These are phyloP conservation scores for Stagonosporopsis rhizophila DNA, from an alignment of 2,329 filamentous ascomycete genomes.

Conservation along the genomic window DNA sequence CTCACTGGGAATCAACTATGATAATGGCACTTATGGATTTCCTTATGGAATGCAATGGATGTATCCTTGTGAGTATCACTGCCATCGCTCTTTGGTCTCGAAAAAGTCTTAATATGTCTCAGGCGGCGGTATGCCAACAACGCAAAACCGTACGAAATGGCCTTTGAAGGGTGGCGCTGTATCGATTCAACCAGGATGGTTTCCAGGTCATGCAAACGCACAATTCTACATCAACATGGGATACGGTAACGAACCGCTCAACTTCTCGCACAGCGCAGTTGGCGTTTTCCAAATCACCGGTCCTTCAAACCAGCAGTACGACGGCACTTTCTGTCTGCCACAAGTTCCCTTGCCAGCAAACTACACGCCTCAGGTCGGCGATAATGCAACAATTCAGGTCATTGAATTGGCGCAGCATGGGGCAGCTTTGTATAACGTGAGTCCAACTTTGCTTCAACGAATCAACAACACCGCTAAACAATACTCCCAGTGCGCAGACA, in stretches of 20 bases:
- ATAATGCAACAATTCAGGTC: slow-evolving; percentile 88
- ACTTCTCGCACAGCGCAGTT: slow-evolving; percentile 87
- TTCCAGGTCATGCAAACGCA: slow-evolving; percentile 82
- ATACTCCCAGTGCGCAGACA: slow-evolving; percentile 81
- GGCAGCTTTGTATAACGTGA: slow-evolving; percentile 79
- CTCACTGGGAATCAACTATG: slow-evolving; percentile 55
- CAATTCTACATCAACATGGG: slow-evolving; percentile 92
- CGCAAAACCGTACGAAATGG: slow-evolving; percentile 90
- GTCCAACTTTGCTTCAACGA: slow-evolving; percentile 35
- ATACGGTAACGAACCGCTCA: slow-evolving; percentile 78
- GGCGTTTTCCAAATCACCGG: slow-evolving; percentile 82
- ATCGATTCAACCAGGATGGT: slow-evolving; percentile 93
- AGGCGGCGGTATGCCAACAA: slow-evolving; percentile 85
- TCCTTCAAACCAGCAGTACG: slow-evolving; percentile 82
- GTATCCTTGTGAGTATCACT: slow-evolving; percentile 78
- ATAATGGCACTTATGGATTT: slow-evolving; percentile 60
- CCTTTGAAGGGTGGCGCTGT: slow-evolving; percentile 86
- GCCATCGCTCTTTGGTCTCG: not conserved
- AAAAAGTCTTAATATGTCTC: slow-evolving; percentile 21
- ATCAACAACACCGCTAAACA: not conserved
- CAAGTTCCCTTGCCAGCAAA: slow-evolving; percentile 84
- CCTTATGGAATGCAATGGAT: slow-evolving; percentile 95
- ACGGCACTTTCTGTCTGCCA: slow-evolving; percentile 86
- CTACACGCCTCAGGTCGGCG: slow-evolving; percentile 75
- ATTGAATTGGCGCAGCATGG: slow-evolving; percentile 85